Evolutionary conservation across 176 grass and related monocot species (phyloP), one percentile per base, ranked within the genome.

Genomic region (Oropetium thomaeum): DNA sequence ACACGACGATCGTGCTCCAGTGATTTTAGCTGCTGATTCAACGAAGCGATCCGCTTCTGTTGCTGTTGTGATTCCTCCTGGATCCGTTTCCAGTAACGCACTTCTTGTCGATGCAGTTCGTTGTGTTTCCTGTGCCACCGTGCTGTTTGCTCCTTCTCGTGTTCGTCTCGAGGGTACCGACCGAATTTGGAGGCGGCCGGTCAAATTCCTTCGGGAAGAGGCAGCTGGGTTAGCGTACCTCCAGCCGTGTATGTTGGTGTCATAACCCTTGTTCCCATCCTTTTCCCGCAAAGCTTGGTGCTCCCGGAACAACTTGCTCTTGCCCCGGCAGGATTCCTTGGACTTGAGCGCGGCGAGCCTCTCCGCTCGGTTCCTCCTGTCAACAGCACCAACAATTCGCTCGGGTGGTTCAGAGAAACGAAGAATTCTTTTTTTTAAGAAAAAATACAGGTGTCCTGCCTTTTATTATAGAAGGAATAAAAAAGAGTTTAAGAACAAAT

Each of bases 281-380:
- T 47, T 47, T 23, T 67, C 65, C 65, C 65, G 17, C 40, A 10
- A 29, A 25, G 14, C 26, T 4, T 69, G 65, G 65, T 69, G 65
- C 65, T 69, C 41, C 0, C 45, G 22, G 65, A 69, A 69, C 25
- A 69, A 69, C 41, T 69, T 69, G 65, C 65, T 69, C 65, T 69
- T 69, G 40, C 65, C 41, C 7, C 47, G 41, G 40, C 65, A 44
- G 32, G 7, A 10, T 13, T 60, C 28, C 33, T 38, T 39, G 33
- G 62, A 42, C 40, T 42, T 42, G 12, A n/a, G n/a, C n/a, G 40
- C 40, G 10, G 9, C 40, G 12, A 42, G 40, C 8, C 40, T 42
- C 10, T 11, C 40, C 40, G 40, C 40, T 42, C 40, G 40, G 9
- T 10, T 42, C 40, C 40, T 42, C 40, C 40, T 42, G 40, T 42